A percentile compares a stretch with the other conserved stretches of the same genome.
These are phyloP conservation scores for Candida neerlandica DNA, from an alignment of 1,139 yeast genomes.

Conservation along the genomic window DNA sequence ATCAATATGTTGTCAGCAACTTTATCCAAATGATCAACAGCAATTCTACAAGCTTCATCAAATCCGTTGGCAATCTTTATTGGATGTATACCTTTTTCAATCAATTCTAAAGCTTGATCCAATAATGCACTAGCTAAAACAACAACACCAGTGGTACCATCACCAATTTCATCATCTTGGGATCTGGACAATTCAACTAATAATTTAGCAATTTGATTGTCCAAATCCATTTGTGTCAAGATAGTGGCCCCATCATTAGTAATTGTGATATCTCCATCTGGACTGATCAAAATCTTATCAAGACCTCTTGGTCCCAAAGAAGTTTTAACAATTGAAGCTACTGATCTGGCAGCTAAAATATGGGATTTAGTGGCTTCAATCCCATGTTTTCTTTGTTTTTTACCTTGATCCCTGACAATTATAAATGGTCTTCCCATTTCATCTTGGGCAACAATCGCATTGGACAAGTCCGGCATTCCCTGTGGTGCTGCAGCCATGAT, in stretches of 20 bases:
- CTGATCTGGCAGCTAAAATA: conserved; percentile 93
- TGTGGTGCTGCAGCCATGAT: conserved; percentile 23
- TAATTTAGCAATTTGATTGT: conserved; percentile 93
- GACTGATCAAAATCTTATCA: conserved; percentile 88
- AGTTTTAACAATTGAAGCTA: conserved; percentile 88
- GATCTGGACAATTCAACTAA: conserved; percentile 92
- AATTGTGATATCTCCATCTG: conserved; percentile 96
- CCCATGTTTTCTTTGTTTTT: conserved; percentile 89
- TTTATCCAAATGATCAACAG: conserved; percentile 72
- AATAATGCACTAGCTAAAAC: conserved; percentile 92
- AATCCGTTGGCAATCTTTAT: conserved; percentile 96
- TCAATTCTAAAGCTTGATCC: conserved; percentile 91
- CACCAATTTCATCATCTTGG: conserved; percentile 99
- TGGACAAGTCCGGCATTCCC: conserved; percentile 93
- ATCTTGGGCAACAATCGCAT: conserved; percentile 98
- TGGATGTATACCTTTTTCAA: conserved; percentile 97
- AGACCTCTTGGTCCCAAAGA: conserved; percentile 98
- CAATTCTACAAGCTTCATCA: conserved; percentile 94
- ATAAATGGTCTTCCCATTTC: conserved; percentile 99
- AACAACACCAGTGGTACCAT: conserved; percentile 99
- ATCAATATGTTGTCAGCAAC: conserved; percentile 67
- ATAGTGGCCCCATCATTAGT: conserved; percentile 99
- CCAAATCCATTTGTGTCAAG: conserved; percentile 92
- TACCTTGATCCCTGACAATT: conserved; percentile 95
- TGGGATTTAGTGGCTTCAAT: conserved; percentile 94